These are phyloP conservation scores for Vitis rotundifolia DNA, from an alignment of 164 flowering plant species.

Conservation along the genomic window DNA sequence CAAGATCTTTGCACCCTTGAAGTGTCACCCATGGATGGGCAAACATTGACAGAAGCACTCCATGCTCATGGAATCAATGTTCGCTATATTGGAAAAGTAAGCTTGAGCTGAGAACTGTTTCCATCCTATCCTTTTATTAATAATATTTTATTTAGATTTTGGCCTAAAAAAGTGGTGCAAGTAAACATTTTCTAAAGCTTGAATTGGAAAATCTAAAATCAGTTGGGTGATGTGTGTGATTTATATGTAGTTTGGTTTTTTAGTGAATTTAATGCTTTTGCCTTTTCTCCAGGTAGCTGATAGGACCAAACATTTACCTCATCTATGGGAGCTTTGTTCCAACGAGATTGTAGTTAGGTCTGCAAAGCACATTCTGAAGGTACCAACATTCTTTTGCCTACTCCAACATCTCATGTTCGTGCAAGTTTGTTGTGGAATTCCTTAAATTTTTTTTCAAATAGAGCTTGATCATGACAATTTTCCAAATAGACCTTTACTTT, in stretches of 20 bases:
- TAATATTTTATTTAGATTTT: background rate
- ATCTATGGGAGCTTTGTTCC: slow-evolving; percentile 88
- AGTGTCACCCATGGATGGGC: slow-evolving; percentile 99
- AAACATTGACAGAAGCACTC: slow-evolving; percentile 94
- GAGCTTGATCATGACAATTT: no score
- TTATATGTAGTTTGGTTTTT: background rate
- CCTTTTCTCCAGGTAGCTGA: slow-evolving; percentile 66
- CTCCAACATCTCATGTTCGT: background rate
- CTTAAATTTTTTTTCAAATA: no score
- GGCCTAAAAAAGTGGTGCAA: background rate
- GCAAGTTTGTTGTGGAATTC: background rate
- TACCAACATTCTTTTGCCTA: slow-evolving; percentile 18
- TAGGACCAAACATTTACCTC: slow-evolving; percentile 82
- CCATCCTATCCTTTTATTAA: background rate
- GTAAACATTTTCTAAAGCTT: background rate
- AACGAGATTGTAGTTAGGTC: slow-evolving; percentile 85
- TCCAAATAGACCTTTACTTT: no score
- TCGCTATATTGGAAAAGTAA: slow-evolving; percentile 93
- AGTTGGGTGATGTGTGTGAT: background rate
- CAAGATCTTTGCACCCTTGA: slow-evolving; percentile 96
- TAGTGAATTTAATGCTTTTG: background rate
- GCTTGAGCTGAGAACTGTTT: slow-evolving; percentile 14
- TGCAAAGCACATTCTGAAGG: slow-evolving; percentile 94
- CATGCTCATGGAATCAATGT: slow-evolving; percentile 99
- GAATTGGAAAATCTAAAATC: background rate